Percentiles rank a stretch among this genome's conserved stretches.
Evolutionary conservation across 169 alveolate species (phyloP).

Genomic region (Babesia ovata): DNA sequence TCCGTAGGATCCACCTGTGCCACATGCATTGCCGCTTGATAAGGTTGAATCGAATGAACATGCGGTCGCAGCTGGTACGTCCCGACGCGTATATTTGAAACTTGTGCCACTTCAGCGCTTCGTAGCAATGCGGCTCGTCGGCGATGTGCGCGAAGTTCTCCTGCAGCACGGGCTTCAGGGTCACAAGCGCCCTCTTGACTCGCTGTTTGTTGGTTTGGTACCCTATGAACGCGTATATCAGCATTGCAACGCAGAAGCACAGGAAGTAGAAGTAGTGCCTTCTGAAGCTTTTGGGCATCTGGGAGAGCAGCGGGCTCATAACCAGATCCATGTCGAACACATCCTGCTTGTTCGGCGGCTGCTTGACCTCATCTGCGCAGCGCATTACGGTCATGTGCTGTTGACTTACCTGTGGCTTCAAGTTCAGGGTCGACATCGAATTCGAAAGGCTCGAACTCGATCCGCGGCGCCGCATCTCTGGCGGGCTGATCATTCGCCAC

Average conservation of each 20-base stretch:
- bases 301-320: constrained; percentile 2
- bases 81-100: constrained; percentile 57
- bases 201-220: constrained; percentile 14
- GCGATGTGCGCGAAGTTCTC: constrained; percentile 59
- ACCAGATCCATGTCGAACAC: background rate
- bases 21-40: constrained; percentile 60
- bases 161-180: constrained; percentile 24
- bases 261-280: constrained; percentile 54
- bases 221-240: constrained; percentile 27
- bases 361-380: constrained; percentile 10
- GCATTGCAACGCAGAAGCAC: constrained; percentile 5
- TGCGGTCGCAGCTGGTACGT: constrained; percentile 57
- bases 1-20: constrained; percentile 45
- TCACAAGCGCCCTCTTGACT: background rate
- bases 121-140: constrained; percentile 18
- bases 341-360: background rate
- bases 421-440: background rate
- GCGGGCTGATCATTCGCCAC: constrained; percentile 6
- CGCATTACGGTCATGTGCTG: background rate
- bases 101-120: background rate
- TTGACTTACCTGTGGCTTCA: background rate
- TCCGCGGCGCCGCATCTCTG: constrained; percentile 9
- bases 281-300: constrained; percentile 55
- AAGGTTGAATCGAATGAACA: constrained; percentile 11
- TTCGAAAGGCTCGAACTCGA: constrained; percentile 36